Base-by-base conservation (phyloP, 176 grass and related monocot genomes). In the Saccharum spontaneum region DNA sequence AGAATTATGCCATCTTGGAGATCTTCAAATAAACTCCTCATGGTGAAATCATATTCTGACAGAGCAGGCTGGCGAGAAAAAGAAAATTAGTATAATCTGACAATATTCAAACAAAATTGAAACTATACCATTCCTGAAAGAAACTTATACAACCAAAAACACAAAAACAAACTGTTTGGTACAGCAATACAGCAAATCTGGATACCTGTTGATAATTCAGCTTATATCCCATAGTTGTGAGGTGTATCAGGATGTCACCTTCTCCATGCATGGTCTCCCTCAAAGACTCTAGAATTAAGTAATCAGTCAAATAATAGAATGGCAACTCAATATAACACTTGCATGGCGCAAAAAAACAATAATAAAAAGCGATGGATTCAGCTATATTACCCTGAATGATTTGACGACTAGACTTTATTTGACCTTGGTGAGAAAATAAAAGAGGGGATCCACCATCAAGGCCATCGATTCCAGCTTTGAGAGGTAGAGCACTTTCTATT, bases 241-340 rank as follows among this genome's bases (percentile, higher is more conserved):
- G 87, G 84, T 94, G 92, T 60, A 49, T 80, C 64, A 94, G 61
- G 67, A 94, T 89, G 72, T 91, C 89, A 84, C 92, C 92, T 91
- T 94, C 92, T 83, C 92, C 92, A 76, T 91, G 84, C 89, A 94
- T 94, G 71, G 67, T 60, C 67, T 91, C 87, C 44, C 83, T 85
- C 82, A 94, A 87, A 77, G 84, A 89, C 50, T 94, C 92, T 94
- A 67, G 7, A 86, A 60, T 85, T 84, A n/a, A 81, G 30, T 23
- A 88, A 88, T 7, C 37, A 55, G 63, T 81, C 40, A 60, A 83
- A 69, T 10, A 76, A 49, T 63, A 57, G 13, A 81, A 67, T 22
- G 30, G 7, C 23, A 26, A 12, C 31, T 38, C 26, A 68, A 55
- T 73, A 40, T 67, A 78, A 59, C 52, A 77, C 17, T 37, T 77